Base-by-base conservation (phyloP, 2,329 filamentous ascomycete genomes). In the Colletotrichum scovillei region DNA sequence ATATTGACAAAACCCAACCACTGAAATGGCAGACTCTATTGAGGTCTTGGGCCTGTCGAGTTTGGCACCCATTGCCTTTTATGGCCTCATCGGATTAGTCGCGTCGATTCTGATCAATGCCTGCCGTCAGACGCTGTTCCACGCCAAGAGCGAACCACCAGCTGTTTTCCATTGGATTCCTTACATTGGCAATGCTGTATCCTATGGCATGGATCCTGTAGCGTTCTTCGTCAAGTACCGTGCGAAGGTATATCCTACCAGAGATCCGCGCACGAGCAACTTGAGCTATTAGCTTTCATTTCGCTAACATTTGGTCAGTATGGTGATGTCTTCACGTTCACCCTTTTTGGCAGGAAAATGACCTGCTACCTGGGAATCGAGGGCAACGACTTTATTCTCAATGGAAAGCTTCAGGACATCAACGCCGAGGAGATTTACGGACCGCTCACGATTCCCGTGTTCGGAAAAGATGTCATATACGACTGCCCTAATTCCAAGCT, bases 401-500 rank as follows among this genome's bases (percentile, higher is more conserved):
- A 90, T 77, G 88, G 88, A 74, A 88, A 88, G 77, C 82, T 86
- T 30, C 81, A 83, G 73, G 87, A 90, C 71, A 80, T 89, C 68
- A 88, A 85, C 75, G 87, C 88, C 70, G 88, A 90, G 78, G 87
- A 89, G 38, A 86, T 89, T 76, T 90, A 90, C 77, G 80, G 82
- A 0, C 84, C 84, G 6, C 79, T 89, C 55, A 88, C 85, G 6
- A 88, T 84, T 0, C 87, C 88, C 11, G 87, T 89, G 5, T 97
- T 97, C 80, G 94, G 94, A 73, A 90, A 89, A 80, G 91, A 94
- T 82, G 92, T 97, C 56, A 92, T 95, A 62, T 96, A 96, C 82
- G 94, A 96, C 82, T 95, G 93, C 81, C 93, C 94, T 55, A 95
- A 95, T 82, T 86, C 92, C 59, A 95, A 95, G 83, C 88, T 96